Conservation (phyloP, 2,329 filamentous ascomycete genomes). For the Daldinia sp. region DNA sequence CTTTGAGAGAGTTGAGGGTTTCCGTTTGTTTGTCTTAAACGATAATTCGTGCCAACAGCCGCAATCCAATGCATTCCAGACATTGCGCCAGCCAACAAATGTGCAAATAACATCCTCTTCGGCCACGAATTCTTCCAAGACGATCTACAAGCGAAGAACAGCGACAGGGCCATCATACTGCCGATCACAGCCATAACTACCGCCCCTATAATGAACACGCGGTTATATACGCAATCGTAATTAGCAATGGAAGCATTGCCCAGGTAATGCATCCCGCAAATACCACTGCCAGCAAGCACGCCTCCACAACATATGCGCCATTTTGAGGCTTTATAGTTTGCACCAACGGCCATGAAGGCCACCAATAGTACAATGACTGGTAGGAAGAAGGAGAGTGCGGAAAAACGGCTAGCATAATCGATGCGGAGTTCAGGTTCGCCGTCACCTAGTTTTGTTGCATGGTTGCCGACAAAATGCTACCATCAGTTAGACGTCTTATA, state of each 20-base stretch:
- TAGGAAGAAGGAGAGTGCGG: slow-evolving; percentile 79
- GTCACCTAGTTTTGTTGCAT: slow-evolving; percentile 74
- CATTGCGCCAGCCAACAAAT: slow-evolving; percentile 75
- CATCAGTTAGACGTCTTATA: slow-evolving; percentile 52
- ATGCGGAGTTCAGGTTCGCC: slow-evolving; percentile 72
- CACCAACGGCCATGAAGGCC: slow-evolving; percentile 75
- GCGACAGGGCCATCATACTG: slow-evolving; percentile 72
- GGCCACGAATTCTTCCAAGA: slow-evolving; percentile 82
- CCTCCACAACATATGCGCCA: slow-evolving; percentile 70
- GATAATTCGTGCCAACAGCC: slow-evolving; percentile 74
- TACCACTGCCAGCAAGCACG: slow-evolving; percentile 73
- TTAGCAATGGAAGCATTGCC: slow-evolving; percentile 86
- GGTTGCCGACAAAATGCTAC: slow-evolving; percentile 84
- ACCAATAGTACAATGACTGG: slow-evolving; percentile 77
- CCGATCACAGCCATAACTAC: slow-evolving; percentile 76
- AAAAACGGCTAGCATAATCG: slow-evolving; percentile 75
- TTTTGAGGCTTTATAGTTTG: slow-evolving; percentile 64
- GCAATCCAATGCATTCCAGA: slow-evolving; percentile 91
- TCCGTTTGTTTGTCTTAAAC: slow-evolving; percentile 57
- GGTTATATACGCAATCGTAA: slow-evolving; percentile 71
- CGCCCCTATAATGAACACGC: slow-evolving; percentile 70
- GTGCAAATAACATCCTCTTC: slow-evolving; percentile 73
- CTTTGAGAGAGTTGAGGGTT: slow-evolving; percentile 62
- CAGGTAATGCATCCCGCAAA: slow-evolving; percentile 88
- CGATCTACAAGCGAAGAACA: slow-evolving; percentile 81